A percentile compares a stretch with the other conserved stretches of the same genome.
phyloP scores from a whole-genome alignment of 306 rosid genomes.

The Sicyos edulis region DNA sequence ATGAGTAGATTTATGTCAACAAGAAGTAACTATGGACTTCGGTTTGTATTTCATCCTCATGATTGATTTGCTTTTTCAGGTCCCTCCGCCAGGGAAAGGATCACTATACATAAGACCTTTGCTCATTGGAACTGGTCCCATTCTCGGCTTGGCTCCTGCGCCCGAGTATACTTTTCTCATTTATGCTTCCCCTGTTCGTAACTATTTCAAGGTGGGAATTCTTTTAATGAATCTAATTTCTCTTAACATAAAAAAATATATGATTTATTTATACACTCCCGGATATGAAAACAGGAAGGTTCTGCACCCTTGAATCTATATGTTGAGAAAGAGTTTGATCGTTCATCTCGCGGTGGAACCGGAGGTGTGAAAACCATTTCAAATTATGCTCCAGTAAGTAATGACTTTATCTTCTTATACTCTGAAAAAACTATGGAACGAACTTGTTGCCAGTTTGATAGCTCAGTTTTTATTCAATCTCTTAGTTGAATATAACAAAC shows the following conservation, averaged over 20 bases:
- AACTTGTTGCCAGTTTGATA: background rate
- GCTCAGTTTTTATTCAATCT: slow-evolving; percentile 4
- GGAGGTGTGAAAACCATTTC: slow-evolving; percentile 77
- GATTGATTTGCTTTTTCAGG: slow-evolving; percentile 32
- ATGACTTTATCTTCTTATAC: background rate
- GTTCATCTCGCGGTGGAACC: slow-evolving; percentile 74
- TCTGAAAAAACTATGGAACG: background rate
- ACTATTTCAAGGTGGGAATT: slow-evolving; percentile 62
- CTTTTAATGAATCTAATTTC: background rate
- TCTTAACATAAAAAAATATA: background rate
- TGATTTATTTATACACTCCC: background rate
- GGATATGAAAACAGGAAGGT: slow-evolving; percentile 50
- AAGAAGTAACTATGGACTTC: background rate
- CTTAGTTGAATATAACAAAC: background rate
- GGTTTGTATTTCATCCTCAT: background rate
- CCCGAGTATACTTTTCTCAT: slow-evolving; percentile 71
- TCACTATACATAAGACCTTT: slow-evolving; percentile 77
- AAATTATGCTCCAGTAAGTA: slow-evolving; percentile 73
- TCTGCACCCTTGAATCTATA: slow-evolving; percentile 67
- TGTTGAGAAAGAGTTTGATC: slow-evolving; percentile 72
- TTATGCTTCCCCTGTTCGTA: slow-evolving; percentile 85
- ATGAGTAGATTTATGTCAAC: background rate
- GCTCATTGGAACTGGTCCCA: slow-evolving; percentile 73
- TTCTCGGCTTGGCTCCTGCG: slow-evolving; percentile 71
- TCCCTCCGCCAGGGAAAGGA: slow-evolving; percentile 82